phyloP scores from a whole-genome alignment of 1,284 basidiomycete genomes.

The Inonotus obliquus region DNA sequence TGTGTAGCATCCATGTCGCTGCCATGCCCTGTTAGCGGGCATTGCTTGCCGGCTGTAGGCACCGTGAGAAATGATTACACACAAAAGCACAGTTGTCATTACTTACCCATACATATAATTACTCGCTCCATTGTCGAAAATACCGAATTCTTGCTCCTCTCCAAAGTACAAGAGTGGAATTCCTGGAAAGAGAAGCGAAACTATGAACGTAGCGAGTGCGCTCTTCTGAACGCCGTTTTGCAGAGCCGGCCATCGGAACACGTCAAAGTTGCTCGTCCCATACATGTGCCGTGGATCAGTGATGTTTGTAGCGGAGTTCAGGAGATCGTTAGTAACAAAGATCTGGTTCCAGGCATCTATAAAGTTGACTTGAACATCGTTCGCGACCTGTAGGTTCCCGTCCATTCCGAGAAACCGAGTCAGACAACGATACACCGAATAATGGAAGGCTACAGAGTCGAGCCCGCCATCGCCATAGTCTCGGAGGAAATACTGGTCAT shows the following conservation, averaged over 20 bases:
- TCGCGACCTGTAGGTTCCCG: constrained; percentile 84
- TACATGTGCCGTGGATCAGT: constrained; percentile 86
- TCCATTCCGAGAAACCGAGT: constrained; percentile 89
- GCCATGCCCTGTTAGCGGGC: constrained; percentile 81
- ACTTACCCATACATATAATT: constrained; percentile 85
- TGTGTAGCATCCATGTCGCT: constrained; percentile 85
- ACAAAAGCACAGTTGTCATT: neutral
- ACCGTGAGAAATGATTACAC: constrained; percentile 14
- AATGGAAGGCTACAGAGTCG: constrained; percentile 84
- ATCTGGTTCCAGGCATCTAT: constrained; percentile 86
- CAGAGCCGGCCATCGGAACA: constrained; percentile 87
- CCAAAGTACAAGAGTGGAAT: constrained; percentile 81
- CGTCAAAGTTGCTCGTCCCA: constrained; percentile 88
- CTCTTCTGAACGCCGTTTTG: constrained; percentile 77
- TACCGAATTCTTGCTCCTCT: constrained; percentile 84
- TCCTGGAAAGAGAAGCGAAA: constrained; percentile 80
- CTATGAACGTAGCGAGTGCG: constrained; percentile 73
- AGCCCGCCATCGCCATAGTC: constrained; percentile 55
- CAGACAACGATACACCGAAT: constrained; percentile 83
- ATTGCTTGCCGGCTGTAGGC: constrained; percentile 80
- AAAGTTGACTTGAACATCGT: constrained; percentile 78
- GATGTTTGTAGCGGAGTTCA: constrained; percentile 62
- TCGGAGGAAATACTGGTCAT: constrained; percentile 78
- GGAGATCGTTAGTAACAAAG: constrained; percentile 81
- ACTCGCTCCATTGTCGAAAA: constrained; percentile 76